Evolutionary conservation across 2,329 filamentous ascomycete genomes (phyloP), one percentile per base, ranked within the genome.

Genomic region (Alternaria solani): DNA sequence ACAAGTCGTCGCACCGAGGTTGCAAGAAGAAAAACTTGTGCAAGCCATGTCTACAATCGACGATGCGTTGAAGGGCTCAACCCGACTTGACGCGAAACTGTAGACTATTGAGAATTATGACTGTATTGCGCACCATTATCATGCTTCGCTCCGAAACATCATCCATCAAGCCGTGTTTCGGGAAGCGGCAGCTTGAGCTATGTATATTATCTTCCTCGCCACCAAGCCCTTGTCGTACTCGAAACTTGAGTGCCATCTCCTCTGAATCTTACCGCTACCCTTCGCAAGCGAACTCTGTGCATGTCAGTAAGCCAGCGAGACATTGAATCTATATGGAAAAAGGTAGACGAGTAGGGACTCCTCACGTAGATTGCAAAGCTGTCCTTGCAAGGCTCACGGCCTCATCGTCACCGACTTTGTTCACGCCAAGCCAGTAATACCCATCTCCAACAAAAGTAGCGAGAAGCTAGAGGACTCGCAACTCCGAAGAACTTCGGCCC

Each of bases 41-140:
- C 78, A 81, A 61, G 83, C 81, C 0, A 87, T 88, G 86, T 74
- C 74, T n/a, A 72, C 83, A 9, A 78, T 88, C 55, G 85, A 88
- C 54, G 68, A 75, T n/a, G 81, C 78, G 20, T 46, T 84, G 20
- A 78, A 71, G 56, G 58, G 52, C 8, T 44, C 57, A 14, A 47
- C 20, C 12, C 54, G 41, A 12, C 25, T 55, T 4, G 44, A 25
- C 20, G 62, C 70, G 14, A 71, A 69, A 53, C 52, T 72, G 25
- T 69, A 60, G 18, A n/a, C 14, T n/a, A 16, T 36, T 23, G 14
- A 14, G 18, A 32, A 49, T 23, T n/a, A 25, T 38, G 18, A 12
- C 20, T 36, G 20, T 49, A 25, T 12, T 20, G 30, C 18, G 20
- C 20, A 23, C 9, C 8, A 25, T 16, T 7, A 36, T 36, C 32